Percentiles rank a stretch among this genome's conserved stretches.
Conservation (phyloP, 371 early-diverging fungal genomes). For the Rhizopus delemar region DNA sequence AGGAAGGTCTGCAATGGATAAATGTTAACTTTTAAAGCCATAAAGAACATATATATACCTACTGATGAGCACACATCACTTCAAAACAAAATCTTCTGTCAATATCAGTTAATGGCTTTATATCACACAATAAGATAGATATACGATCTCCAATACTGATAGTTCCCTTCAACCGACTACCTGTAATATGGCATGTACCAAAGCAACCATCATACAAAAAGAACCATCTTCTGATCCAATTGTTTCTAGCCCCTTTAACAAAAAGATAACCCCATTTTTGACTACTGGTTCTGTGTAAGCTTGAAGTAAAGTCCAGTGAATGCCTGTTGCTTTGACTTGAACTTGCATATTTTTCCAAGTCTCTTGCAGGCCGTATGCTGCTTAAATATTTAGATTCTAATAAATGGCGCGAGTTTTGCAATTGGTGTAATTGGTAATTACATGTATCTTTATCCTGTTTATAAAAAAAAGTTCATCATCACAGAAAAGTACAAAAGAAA, state of each 20-base stretch:
- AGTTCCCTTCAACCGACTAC: conserved; percentile 52
- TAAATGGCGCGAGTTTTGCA: conserved; percentile 21
- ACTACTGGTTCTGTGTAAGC: not conserved
- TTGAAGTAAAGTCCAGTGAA: conserved; percentile 31
- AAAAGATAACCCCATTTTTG: conserved; percentile 49
- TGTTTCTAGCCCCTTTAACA: conserved; percentile 32
- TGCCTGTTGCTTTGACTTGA: conserved; percentile 23
- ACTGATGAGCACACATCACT: conserved; percentile 64
- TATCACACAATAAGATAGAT: conserved; percentile 62
- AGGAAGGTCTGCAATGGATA: conserved; percentile 35
- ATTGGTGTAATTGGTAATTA: conserved; percentile 36
- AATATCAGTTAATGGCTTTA: conserved; percentile 51
- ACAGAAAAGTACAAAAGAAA: too few species aligned
- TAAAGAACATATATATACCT: conserved; percentile 24
- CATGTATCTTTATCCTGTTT: conserved; percentile 47
- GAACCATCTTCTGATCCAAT: conserved; percentile 61
- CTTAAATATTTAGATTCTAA: conserved; percentile 43
- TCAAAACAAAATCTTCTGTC: conserved; percentile 78
- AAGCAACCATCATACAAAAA: conserved; percentile 63
- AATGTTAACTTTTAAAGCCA: not conserved
- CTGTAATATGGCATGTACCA: conserved; percentile 44
- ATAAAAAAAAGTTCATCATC: not conserved
- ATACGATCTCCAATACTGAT: conserved; percentile 61
- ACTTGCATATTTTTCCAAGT: conserved; percentile 28
- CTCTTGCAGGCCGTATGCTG: conserved; percentile 36